Evolutionary conservation across 805 yeast genomes (phyloP), one percentile per base, ranked within the genome.

Genomic region (Tetrapisispora nanseiensis): DNA sequence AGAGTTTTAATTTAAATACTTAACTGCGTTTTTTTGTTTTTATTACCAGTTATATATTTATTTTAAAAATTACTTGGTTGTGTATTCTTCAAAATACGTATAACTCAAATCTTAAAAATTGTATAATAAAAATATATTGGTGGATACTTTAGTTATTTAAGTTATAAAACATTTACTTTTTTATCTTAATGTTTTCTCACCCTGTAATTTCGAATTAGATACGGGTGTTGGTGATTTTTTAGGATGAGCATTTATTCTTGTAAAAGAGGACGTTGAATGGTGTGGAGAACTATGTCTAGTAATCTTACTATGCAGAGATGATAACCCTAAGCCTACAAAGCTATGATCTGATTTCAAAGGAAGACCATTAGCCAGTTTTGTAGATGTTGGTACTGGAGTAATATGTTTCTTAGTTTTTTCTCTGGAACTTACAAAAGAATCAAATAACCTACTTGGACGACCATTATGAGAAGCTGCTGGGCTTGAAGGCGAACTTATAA

Each of bases 201-300:
- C 79, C 44, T 80, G 59, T 37, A 80, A 65, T 51, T 75, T 75
- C 6, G 85, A 79, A 55, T 76, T 78, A 18, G 77, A 78, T 18
- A 78, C 68, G 18, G 57, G 39, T 24, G 54, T 62, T 37, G 57
- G 55, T 3, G 48, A 31, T 22, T 47, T 49, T 37, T 44, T 49
- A 3, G 31, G 19, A 11, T 21, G 5, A 29, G 16, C 23, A 27
- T 23, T 40, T 3, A 30, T n/a, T 34, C 28, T 34, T 9, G 24
- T 24, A 26, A 27, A 31, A 5, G 45, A 36, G n/a, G 42, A 27
- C 7, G 41, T 29, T 5, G 42, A 22, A 11, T 39, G 36, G n/a
- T 33, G 43, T 10, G 48, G 34, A n/a, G 32, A 18, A 12, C 15
- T 13, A 35, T 35, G 38, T 24, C 38, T 35, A 16, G 38, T 8